Evolutionary conservation across 257 asterid species (phyloP), one percentile per base, ranked within the genome.

Genomic region (Euphrasia confusa): DNA sequence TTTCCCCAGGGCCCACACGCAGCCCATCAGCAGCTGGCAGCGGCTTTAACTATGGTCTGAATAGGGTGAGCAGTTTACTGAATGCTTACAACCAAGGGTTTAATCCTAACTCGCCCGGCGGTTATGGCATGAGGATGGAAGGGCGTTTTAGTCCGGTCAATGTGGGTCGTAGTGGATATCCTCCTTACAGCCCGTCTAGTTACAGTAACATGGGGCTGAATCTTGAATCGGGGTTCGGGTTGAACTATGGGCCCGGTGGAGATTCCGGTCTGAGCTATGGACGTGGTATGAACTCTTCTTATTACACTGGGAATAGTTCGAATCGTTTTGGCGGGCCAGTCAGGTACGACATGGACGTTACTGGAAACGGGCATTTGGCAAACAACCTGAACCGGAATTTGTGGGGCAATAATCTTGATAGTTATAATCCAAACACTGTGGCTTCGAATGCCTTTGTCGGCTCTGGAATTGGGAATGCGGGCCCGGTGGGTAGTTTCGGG

Each of bases 1-100:
- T 83, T 58, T 84, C 94, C 49, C 90, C 89, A 0, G 89, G 87
- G 26, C 83, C 90, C 8, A 68, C 77, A 7, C 78, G 95, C 28
- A 89, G 77, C 71, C 90, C 70, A 7, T 35, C 86, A 2, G 70
- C 77, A 56, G 81, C 74, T 44, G 68, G 79, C 64, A 37, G 10
- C 50, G 81, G 75, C 42, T 70, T 18, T 24, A 54, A 68, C 60
- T 62, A 67, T 27, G 73, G 75, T 39, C 63, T 70, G 32, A 71
- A 63, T 12, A 71, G 76, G 55, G 78, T 74, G 24, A 85, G 76
- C 78, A 80, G 66, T 65, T 69, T 80, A 63, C 84, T 80, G 5
- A 78, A 68, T 65, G 75, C 83, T 57, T 81, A 75, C 57, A 45
- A 66, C 49, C 94, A 78, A 30, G 85, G 82, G 32, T 77, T 10